A percentile compares a stretch with the other conserved stretches of the same genome.
Conservation (phyloP, 768 basidiomycete genomes). For the Roridomyces roridus region DNA sequence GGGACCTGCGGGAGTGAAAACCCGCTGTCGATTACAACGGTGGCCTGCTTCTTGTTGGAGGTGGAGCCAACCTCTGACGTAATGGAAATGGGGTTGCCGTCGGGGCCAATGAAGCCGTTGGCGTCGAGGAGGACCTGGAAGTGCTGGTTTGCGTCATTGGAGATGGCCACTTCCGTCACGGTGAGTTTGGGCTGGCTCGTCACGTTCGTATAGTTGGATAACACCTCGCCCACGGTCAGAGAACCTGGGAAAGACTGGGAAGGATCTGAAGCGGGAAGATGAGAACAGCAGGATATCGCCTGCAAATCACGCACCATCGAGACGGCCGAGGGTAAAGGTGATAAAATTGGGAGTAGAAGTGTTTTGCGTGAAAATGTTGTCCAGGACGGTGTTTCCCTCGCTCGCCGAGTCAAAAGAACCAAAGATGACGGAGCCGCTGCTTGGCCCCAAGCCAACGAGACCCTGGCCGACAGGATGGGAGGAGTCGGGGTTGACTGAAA, state of each 20-base stretch:
- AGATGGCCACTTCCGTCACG: conserved; percentile 58
- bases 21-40: conserved; percentile 79
- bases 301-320: conserved; percentile 31
- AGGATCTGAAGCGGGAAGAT: conserved; percentile 42
- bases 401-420: conserved; percentile 52
- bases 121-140: conserved; percentile 79
- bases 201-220: conserved; percentile 68
- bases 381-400: conserved; percentile 64
- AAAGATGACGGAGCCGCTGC: conserved; percentile 68
- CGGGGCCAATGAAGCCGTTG: conserved; percentile 76
- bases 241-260: conserved; percentile 61
- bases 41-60: conserved; percentile 52
- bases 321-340: conserved; percentile 68
- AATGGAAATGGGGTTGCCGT: conserved; percentile 65
- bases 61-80: conserved; percentile 71
- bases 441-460: conserved; percentile 81
- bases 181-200: conserved; percentile 66
- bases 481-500: conserved; percentile 64
- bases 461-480: conserved; percentile 69
- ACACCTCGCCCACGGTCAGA: conserved; percentile 70
- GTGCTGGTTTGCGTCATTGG: conserved; percentile 62
- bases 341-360: conserved; percentile 66
- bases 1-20: conserved; percentile 52
- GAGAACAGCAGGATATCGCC: too few species aligned
- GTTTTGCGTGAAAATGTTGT: conserved; percentile 69